A percentile compares a stretch with the other conserved stretches of the same genome.
These are phyloP conservation scores for Coniosporium tulheliwenetii DNA, from an alignment of 2,329 filamentous ascomycete genomes.

Conservation along the genomic window DNA sequence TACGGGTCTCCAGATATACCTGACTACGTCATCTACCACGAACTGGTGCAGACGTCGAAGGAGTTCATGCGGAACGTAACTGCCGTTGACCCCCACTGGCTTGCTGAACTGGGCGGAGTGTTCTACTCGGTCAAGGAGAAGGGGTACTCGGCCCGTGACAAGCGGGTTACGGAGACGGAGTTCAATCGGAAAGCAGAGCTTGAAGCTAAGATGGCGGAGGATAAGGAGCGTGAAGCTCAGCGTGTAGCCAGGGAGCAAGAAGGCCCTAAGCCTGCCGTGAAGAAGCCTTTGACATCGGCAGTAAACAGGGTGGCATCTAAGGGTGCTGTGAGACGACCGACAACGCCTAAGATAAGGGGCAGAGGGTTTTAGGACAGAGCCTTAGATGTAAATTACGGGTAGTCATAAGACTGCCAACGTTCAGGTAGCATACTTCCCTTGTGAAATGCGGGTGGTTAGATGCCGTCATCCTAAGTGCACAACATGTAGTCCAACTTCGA, in stretches of 20 bases:
- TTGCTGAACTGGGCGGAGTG: conserved; percentile 88
- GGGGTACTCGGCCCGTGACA: conserved; percentile 77
- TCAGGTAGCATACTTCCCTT: too few relatives aligned
- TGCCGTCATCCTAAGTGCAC: too few relatives aligned
- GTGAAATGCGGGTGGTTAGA: too few relatives aligned
- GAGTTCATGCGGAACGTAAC: conserved; percentile 98
- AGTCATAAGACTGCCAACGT: too few relatives aligned
- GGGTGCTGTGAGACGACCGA: conserved; percentile 24
- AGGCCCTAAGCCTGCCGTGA: conserved; percentile 10
- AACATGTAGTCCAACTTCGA: too few relatives aligned
- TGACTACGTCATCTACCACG: conserved; percentile 96
- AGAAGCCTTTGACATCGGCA: conserved; percentile 9
- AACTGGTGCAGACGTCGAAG: conserved; percentile 88
- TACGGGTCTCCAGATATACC: conserved; percentile 89
- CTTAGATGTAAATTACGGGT: too few relatives aligned
- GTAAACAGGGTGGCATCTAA: conserved; percentile 16
- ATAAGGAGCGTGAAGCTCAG: conserved; percentile 54
- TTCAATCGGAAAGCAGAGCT: conserved; percentile 91
- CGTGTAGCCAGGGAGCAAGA: conserved; percentile 22
- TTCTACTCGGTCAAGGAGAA: conserved; percentile 98
- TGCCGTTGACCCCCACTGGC: conserved; percentile 89
- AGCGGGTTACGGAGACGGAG: conserved; percentile 75
- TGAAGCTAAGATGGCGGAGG: conserved; percentile 78
- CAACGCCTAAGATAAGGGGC: conserved; percentile 12
- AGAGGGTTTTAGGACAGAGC: conserved; percentile 9